Evolutionary conservation across 2,329 filamentous ascomycete genomes (phyloP).

Genomic region (Trichoderma brevicompactum): DNA sequence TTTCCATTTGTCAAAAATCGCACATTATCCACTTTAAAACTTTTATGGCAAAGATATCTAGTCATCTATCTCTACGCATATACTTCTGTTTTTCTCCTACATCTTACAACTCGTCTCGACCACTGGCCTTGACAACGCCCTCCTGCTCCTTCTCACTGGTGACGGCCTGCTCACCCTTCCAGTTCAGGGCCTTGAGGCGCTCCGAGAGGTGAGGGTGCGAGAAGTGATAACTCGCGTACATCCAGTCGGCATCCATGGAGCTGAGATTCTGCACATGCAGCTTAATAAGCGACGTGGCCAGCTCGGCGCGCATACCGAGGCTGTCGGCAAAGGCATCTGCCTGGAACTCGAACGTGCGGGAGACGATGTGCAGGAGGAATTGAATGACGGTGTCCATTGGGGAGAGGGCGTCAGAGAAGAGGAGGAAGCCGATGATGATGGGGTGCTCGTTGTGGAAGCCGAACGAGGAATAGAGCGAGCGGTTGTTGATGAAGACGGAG

Average conservation of each 20-base stretch:
- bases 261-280: slow-evolving; percentile 98
- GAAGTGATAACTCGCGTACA: slow-evolving; percentile 98
- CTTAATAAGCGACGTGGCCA: slow-evolving; percentile 89
- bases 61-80: not conserved
- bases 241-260: slow-evolving; percentile 98
- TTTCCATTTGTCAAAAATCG: not conserved
- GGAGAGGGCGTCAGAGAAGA: slow-evolving; percentile 95
- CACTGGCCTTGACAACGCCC: slow-evolving; percentile 68
- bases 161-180: slow-evolving; percentile 67
- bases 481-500: slow-evolving; percentile 96
- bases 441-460: slow-evolving; percentile 83
- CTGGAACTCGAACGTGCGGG: slow-evolving; percentile 93
- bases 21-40: not conserved
- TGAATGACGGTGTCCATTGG: slow-evolving; percentile 96
- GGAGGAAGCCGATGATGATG: slow-evolving; percentile 94
- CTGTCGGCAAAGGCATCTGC: slow-evolving; percentile 87
- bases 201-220: slow-evolving; percentile 96
- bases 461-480: slow-evolving; percentile 86
- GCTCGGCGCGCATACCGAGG: slow-evolving; percentile 81
- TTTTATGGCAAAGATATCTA: not conserved
- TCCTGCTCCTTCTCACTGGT: slow-evolving; percentile 46
- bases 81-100: not conserved
- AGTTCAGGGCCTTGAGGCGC: slow-evolving; percentile 86
- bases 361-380: slow-evolving; percentile 93
- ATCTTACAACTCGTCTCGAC: slow-evolving; percentile 74